phyloP scores from a whole-genome alignment of 148 eudicot genomes.

The Silene uniflora region DNA sequence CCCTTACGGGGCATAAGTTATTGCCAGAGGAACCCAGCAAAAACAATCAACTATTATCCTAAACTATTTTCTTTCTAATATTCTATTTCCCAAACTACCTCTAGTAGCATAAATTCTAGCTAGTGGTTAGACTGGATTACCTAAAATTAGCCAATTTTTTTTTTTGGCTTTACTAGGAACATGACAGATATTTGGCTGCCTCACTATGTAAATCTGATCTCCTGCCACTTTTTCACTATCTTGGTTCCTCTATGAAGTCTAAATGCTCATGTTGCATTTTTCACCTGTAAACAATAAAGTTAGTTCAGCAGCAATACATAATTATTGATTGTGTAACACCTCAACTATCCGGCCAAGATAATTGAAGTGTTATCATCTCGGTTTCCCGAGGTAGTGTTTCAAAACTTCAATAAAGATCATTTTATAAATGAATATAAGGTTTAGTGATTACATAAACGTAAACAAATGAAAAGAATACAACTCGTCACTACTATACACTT shows the following conservation, averaged over 20 bases:
- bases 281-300: constrained; percentile 16
- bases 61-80: not conserved
- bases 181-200: constrained; percentile 71
- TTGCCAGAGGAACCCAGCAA: not conserved
- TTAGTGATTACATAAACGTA: no score
- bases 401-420: no score
- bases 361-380: no score
- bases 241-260: constrained; percentile 92
- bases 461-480: no score
- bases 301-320: not conserved
- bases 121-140: not conserved
- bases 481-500: no score
- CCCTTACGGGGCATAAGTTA: not conserved
- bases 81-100: no score
- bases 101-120: not conserved
- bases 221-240: constrained; percentile 62
- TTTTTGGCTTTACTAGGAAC: constrained; percentile 14
- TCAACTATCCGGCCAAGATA: no score
- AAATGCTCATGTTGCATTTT: constrained; percentile 85
- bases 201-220: constrained; percentile 86
- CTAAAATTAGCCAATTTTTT: constrained; percentile 25
- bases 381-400: no score
- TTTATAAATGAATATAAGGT: no score
- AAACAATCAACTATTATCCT: not conserved
- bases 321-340: no score